Conservation (phyloP, 2,329 filamentous ascomycete genomes). For the Hypoxylon sp. region DNA sequence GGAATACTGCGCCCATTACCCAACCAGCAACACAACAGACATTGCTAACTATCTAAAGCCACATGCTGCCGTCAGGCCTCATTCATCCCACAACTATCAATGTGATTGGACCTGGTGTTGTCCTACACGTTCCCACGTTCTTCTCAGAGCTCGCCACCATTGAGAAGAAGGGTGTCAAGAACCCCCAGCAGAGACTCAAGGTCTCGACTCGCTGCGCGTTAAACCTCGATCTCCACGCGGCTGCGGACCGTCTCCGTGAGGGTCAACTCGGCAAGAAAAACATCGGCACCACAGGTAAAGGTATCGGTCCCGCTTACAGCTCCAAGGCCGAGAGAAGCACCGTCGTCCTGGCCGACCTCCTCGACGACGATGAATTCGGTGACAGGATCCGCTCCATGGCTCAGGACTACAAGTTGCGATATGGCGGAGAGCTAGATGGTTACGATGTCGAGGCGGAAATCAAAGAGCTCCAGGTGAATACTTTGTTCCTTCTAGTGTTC, state of each 20-base stretch:
- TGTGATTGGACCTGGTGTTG: constrained; percentile 74
- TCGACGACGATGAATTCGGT: constrained; percentile 72
- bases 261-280: constrained; percentile 51
- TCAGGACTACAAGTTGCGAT: constrained; percentile 66
- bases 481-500: constrained; percentile 9
- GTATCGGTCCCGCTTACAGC: constrained; percentile 55
- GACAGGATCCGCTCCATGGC: constrained; percentile 69
- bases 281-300: constrained; percentile 39
- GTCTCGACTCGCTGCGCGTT: constrained; percentile 70
- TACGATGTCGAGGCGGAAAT: constrained; percentile 77
- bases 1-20: neutral
- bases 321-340: constrained; percentile 72
- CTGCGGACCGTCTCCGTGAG: constrained; percentile 74
- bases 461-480: constrained; percentile 28
- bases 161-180: constrained; percentile 65
- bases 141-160: constrained; percentile 70
- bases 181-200: constrained; percentile 66
- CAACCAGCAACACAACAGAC: neutral
- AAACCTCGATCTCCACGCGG: constrained; percentile 69
- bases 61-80: constrained; percentile 74
- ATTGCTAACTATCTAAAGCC: constrained; percentile 39
- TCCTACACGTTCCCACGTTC: constrained; percentile 60
- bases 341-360: constrained; percentile 72
- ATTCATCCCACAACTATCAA: constrained; percentile 76
- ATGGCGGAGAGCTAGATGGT: constrained; percentile 62